Evolutionary conservation across 163 green algal species (phyloP).

Genomic region (Scenedesmus sp.): DNA sequence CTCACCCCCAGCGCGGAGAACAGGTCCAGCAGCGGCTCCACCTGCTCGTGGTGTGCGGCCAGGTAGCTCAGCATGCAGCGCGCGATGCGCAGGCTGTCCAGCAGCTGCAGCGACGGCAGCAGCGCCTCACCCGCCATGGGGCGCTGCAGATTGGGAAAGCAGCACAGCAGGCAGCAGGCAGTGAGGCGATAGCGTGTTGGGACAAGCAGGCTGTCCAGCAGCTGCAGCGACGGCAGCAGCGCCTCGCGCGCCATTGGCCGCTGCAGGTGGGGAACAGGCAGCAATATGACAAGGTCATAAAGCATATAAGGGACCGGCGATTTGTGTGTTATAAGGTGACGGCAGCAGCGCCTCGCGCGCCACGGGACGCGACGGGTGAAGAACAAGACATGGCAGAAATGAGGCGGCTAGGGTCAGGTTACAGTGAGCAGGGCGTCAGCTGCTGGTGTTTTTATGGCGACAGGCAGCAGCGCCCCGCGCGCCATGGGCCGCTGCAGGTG

Average conservation of each 20-base stretch:
- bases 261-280: neutral
- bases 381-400: too few relatives aligned
- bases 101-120: conserved; percentile 67
- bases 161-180: neutral
- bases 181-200: neutral
- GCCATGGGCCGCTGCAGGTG: too few relatives aligned
- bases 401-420: too few relatives aligned
- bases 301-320: too few relatives aligned
- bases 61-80: conserved; percentile 88
- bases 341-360: too few relatives aligned
- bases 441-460: too few relatives aligned
- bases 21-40: conserved; percentile 87
- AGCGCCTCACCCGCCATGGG: conserved; percentile 57
- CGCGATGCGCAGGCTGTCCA: conserved; percentile 89
- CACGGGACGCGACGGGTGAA: neutral
- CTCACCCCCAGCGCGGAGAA: conserved; percentile 74
- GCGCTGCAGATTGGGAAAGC: conserved; percentile 2
- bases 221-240: neutral
- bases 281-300: neutral
- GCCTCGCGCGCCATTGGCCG: conserved; percentile 55
- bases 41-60: conserved; percentile 65
- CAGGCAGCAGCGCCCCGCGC: neutral
- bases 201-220: neutral
- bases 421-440: too few relatives aligned
- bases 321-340: too few relatives aligned